Conservation (phyloP, 352 stramenopile genomes). For the Phytophthora podocarpi region DNA sequence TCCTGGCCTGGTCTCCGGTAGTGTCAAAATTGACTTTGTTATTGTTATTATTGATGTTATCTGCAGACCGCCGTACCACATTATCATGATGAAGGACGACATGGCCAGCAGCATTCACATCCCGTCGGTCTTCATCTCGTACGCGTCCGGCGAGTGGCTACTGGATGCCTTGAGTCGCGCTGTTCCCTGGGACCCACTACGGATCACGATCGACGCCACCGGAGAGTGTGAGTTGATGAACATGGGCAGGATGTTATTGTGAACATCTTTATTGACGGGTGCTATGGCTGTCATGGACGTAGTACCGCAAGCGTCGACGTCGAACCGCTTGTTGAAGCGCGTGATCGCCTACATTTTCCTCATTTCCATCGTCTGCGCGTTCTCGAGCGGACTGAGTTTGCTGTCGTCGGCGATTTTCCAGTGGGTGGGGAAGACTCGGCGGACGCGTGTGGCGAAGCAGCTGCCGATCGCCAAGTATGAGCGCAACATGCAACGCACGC, state of each 20-base stretch:
- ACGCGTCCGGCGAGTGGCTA: conserved; percentile 63
- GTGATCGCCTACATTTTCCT: conserved; percentile 78
- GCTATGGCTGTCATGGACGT: conserved; percentile 1
- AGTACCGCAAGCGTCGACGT: conserved; percentile 63
- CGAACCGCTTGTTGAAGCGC: conserved; percentile 68
- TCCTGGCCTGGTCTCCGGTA: neutral
- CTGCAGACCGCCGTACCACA: conserved; percentile 68
- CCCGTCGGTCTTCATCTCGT: conserved; percentile 77
- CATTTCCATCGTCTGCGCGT: conserved; percentile 77
- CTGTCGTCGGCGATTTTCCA: conserved; percentile 70
- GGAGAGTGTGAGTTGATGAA: conserved; percentile 59
- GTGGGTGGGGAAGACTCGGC: conserved; percentile 61
- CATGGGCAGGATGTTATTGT: neutral
- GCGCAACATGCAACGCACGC: conserved; percentile 47
- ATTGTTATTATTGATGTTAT: no score
- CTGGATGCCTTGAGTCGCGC: conserved; percentile 42
- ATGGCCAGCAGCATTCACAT: conserved; percentile 67
- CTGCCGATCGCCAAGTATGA: conserved; percentile 65
- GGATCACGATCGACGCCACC: conserved; percentile 56
- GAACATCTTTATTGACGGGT: neutral
- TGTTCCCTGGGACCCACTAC: conserved; percentile 59
- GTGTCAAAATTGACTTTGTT: no score
- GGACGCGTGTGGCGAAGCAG: conserved; percentile 56
- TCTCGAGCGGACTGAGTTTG: conserved; percentile 77
- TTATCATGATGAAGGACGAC: conserved; percentile 88